These are phyloP conservation scores for Gossypium laxum DNA, from an alignment of 441 rosid species.

Conservation along the genomic window DNA sequence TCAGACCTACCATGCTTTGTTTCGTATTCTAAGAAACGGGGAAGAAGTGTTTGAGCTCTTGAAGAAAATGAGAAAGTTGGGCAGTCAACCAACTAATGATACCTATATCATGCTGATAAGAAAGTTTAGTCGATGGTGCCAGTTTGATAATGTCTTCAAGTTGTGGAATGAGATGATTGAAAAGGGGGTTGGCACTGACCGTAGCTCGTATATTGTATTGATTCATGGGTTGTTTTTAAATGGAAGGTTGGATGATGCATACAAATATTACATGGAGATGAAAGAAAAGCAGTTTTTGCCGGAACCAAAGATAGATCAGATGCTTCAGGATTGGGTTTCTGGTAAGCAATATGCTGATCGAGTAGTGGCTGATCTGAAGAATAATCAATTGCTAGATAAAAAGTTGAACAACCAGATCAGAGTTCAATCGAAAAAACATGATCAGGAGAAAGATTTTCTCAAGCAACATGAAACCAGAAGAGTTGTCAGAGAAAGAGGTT, in stretches of 20 bases:
- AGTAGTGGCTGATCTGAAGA: conserved; percentile 20
- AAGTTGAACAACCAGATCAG: conserved; percentile 17
- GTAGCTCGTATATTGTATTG: conserved; percentile 66
- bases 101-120: conserved; percentile 78
- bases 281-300: conserved; percentile 54
- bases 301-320: conserved; percentile 53
- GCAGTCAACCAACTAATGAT: conserved; percentile 60
- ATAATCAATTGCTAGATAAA: conserved; percentile 13
- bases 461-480: conserved; percentile 51
- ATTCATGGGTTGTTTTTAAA: conserved; percentile 83
- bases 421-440: conserved; percentile 24
- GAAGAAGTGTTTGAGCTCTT: conserved; percentile 68
- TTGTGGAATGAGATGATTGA: conserved; percentile 75
- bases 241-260: conserved; percentile 70
- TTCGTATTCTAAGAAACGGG: conserved; percentile 44
- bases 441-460: conserved; percentile 34
- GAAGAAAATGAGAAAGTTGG: conserved; percentile 54
- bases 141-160: conserved; percentile 47
- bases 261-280: conserved; percentile 66
- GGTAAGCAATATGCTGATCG: conserved; percentile 45
- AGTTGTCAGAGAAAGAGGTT: conserved; percentile 57
- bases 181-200: conserved; percentile 55
- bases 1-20: conserved; percentile 69
- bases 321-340: conserved; percentile 65
- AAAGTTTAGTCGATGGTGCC: conserved; percentile 76